Evolutionary conservation across 2,329 filamentous ascomycete genomes (phyloP), one percentile per base, ranked within the genome.

Genomic region (Myriosclerotinia duriaeana): DNA sequence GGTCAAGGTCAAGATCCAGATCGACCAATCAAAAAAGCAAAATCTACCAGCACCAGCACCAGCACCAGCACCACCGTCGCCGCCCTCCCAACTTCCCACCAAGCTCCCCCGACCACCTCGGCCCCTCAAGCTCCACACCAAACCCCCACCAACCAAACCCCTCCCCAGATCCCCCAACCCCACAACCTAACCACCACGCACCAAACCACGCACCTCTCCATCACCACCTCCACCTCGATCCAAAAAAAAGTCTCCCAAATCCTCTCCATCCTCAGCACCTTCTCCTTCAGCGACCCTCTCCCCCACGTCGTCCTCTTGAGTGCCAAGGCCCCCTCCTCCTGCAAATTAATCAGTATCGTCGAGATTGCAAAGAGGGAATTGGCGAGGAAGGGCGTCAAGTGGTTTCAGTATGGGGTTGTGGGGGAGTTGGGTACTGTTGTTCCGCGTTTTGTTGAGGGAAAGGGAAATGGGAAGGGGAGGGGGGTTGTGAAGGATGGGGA

Each of bases 301-400:
- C 76, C 78, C 1, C 72, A 69, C 22, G 69, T 85, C 0, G 73
- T 81, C 11, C 71, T 77, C 46, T 68, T 83, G 12, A 72, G 75
- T 53, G 78, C 80, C 17, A 78, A 78, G 63, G 74, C 77, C 4
- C 70, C 71, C 17, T 75, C 73, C 3, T 82, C 85, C 1, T 82
- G 81, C 76, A 93, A 92, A 76, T 80, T 91, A 72, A 84, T 91
- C 71, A 88, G 85, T 5, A 83, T 92, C 55, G 82, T 83, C 54
- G 89, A 92, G 76, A 87, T 90, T 48, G 82, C 82, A 66, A 89
- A 89, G 76, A 79, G 83, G 50, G 79, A 86, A 56, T 77, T 89
- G 63, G 78, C 73, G 42, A 79, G 81, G 61, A 76, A 79, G 52
- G 80, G 79, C 4, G 79, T 78, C 67, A 71, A 78, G 58, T 80